These are phyloP conservation scores for Achlya hypogyna DNA, from an alignment of 352 stramenopile species.

Conservation along the genomic window DNA sequence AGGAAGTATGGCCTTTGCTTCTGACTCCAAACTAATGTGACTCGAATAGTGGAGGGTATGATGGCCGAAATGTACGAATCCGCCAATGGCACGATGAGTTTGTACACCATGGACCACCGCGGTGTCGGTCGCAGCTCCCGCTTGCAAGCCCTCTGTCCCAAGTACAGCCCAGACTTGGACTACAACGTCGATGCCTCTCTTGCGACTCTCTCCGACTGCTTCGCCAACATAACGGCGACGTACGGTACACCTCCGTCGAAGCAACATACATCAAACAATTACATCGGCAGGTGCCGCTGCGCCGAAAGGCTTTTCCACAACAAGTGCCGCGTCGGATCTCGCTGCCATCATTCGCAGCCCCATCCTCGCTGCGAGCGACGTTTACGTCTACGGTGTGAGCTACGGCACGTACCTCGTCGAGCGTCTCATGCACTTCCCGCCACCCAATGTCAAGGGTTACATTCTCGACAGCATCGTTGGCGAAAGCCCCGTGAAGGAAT, in stretches of 20 bases:
- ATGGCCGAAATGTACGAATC: slow-evolving; percentile 9
- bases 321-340: slow-evolving; percentile 27
- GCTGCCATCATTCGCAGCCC: neutral
- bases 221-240: neutral
- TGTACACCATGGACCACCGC: slow-evolving; percentile 29
- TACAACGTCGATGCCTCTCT: neutral
- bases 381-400: slow-evolving; percentile 26
- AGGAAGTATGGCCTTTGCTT: neutral
- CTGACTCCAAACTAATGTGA: neutral
- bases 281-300: neutral
- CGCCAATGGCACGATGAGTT: neutral
- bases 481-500: no score
- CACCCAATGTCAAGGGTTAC: slow-evolving; percentile 24
- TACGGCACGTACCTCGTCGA: slow-evolving; percentile 24
- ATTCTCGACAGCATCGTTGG: slow-evolving; percentile 27
- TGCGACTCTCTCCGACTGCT: neutral
- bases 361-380: neutral
- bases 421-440: slow-evolving; percentile 25
- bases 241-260: neutral
- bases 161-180: neutral
- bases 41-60: slow-evolving; percentile 15
- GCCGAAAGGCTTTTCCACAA: slow-evolving; percentile 26
- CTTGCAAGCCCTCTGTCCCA: neutral
- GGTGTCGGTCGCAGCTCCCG: neutral
- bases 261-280: neutral